Percentiles rank a stretch among this genome's conserved stretches.
Evolutionary conservation across 345 rosid species (phyloP).

Genomic region (Mercurialis annua): DNA sequence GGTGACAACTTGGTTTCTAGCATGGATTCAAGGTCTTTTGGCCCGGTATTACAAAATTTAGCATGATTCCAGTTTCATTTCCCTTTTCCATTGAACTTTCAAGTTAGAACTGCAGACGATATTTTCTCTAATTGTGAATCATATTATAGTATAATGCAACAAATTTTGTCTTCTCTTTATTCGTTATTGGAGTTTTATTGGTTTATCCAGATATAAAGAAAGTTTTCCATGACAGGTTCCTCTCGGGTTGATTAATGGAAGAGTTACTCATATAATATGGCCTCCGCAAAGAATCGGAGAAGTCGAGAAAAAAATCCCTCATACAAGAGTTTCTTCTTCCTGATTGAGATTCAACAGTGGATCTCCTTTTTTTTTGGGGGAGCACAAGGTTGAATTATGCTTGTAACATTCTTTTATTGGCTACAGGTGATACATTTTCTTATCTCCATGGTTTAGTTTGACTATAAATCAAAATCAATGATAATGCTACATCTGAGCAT

Average conservation of each 20-base stretch:
- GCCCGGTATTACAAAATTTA: slow-evolving; percentile 46
- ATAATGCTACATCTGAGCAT: too few relatives aligned
- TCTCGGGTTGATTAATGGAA: slow-evolving; percentile 67
- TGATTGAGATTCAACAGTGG: neutral
- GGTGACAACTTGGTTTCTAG: slow-evolving; percentile 70
- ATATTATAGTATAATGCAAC: neutral
- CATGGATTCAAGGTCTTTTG: slow-evolving; percentile 76
- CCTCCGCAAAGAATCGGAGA: slow-evolving; percentile 67
- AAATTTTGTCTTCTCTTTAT: neutral
- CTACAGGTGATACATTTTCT: neutral
- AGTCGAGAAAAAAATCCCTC: slow-evolving; percentile 29
- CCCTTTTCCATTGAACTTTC: neutral
- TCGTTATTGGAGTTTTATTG: neutral
- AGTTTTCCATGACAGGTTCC: slow-evolving; percentile 59
- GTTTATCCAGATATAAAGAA: slow-evolving; percentile 1
- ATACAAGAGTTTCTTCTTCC: slow-evolving; percentile 15
- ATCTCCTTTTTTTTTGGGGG: neutral
- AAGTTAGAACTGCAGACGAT: neutral
- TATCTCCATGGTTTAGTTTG: neutral
- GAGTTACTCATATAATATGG: slow-evolving; percentile 68
- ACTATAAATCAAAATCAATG: neutral
- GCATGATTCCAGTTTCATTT: neutral
- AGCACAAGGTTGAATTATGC: neutral
- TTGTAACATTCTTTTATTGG: slow-evolving; percentile 1
- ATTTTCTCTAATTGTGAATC: neutral